Percentiles rank a stretch among this genome's conserved stretches.
Conservation (phyloP, 2,329 filamentous ascomycete genomes). For the Penicillium janthinellum region DNA sequence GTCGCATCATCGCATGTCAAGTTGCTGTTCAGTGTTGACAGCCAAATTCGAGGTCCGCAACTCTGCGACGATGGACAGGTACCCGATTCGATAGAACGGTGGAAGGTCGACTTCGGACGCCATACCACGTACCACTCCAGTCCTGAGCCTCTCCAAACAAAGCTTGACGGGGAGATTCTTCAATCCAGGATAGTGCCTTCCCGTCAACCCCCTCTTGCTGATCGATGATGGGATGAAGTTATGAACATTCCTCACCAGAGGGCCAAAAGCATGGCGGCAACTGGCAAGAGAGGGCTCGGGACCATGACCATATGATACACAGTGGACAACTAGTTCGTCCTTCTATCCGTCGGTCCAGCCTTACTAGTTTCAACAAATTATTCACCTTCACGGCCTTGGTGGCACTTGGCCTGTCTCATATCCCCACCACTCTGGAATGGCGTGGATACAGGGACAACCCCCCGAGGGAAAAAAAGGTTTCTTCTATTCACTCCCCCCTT, state of each 20-base stretch:
- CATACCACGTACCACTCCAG: background rate
- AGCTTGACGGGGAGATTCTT: background rate
- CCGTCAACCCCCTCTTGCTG: background rate
- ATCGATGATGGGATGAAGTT: conserved; percentile 2
- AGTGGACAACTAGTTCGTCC: background rate
- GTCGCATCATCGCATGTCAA: conserved; percentile 15
- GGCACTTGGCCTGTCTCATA: conserved; percentile 22
- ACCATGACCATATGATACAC: conserved; percentile 8
- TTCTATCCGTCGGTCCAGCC: conserved; percentile 8
- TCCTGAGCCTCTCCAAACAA: background rate
- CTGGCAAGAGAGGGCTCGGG: background rate
- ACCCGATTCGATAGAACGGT: conserved; percentile 6
- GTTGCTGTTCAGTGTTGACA: background rate
- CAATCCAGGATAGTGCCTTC: background rate
- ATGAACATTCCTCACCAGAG: conserved; percentile 8
- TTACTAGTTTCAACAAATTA: conserved; percentile 19
- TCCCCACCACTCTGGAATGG: conserved; percentile 12
- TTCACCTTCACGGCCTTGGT: conserved; percentile 5
- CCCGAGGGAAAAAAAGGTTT: background rate
- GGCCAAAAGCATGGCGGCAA: conserved; percentile 7
- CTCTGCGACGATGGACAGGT: background rate
- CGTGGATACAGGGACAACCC: conserved; percentile 3
- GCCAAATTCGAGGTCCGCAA: background rate
- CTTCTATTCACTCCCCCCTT: conserved; percentile 1
- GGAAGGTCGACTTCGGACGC: background rate